Conservation (phyloP, 2,329 filamentous ascomycete genomes). For the Coleophoma cylindrospora region DNA sequence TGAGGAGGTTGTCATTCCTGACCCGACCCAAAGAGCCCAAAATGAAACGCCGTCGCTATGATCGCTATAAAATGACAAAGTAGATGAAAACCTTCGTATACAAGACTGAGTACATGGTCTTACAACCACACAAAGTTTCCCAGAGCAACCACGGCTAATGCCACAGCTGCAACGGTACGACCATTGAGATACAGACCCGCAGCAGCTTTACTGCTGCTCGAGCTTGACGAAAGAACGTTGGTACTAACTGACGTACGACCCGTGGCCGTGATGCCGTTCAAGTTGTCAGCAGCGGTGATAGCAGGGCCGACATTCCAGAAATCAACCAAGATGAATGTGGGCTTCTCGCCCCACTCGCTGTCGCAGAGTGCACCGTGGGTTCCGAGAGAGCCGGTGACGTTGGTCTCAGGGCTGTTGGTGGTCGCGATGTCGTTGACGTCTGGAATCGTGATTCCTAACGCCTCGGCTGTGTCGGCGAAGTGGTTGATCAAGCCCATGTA, state of each 20-base stretch:
- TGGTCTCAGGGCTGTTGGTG: slow-evolving; percentile 60
- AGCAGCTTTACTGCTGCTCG: slow-evolving; percentile 4
- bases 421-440: slow-evolving; percentile 53
- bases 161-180: slow-evolving; percentile 2
- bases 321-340: slow-evolving; percentile 75
- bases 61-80: slow-evolving; percentile 3
- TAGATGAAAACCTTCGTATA: slow-evolving; percentile 1
- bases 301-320: slow-evolving; percentile 72
- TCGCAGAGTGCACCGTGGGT: slow-evolving; percentile 48
- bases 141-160: slow-evolving; percentile 11
- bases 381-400: slow-evolving; percentile 46
- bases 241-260: slow-evolving; percentile 19
- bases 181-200: neutral
- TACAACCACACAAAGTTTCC: slow-evolving; percentile 16
- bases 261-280: slow-evolving; percentile 50
- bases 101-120: neutral
- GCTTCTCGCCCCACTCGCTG: slow-evolving; percentile 53
- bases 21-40: no score
- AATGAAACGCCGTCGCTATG: slow-evolving; percentile 17
- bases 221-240: slow-evolving; percentile 12
- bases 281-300: slow-evolving; percentile 60
- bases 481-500: slow-evolving; percentile 75
- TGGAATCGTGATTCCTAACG: slow-evolving; percentile 54
- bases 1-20: no score
- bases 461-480: slow-evolving; percentile 60